Evolutionary conservation across 2,329 filamentous ascomycete genomes (phyloP), one percentile per base, ranked within the genome.

Genomic region (Pseudonectria foliicola): DNA sequence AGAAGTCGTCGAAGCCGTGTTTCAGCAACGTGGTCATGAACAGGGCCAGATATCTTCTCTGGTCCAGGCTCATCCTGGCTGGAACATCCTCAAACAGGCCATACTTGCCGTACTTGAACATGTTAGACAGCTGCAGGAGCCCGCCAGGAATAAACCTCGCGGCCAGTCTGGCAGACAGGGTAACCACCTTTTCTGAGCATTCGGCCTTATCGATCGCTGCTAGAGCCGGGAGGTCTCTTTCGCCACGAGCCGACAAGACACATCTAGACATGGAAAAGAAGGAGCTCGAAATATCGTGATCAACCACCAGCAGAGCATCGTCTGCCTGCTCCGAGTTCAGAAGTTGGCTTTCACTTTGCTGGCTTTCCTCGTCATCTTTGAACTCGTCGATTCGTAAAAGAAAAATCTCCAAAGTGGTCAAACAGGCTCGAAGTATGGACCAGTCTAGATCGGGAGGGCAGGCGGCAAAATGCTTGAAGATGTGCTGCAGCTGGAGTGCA

Each of bases 11-110:
- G 13, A 71, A 50, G 7, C 61, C 60, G 31, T 66, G 56, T 35
- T 67, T 65, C 13, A 77, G 53, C 7, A 80, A 54, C 1, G 61
- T 64, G 3, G 65, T 57, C 15, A 77, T 50, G 45, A 79, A 79
- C 7, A 79, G 59, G 1, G 67, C 57, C 12, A 73, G 44, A 34
- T 66, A 68, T 37, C 49, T 62, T n/a, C 71, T 62, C 32, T 68
- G 63, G 4, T 58, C 44, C 3, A 65, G 55, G 12, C 49, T 50
- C 12, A 72, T 50, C 10, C 60, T 59, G 10, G 60, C 61, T 1
- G 65, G 62, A 7, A 55, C 29, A 4, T 58, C 59, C 11, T 64
- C 60, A 35, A 77, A 78, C 3, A 78, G 49, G 25, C 64, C 61
- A 40, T 73, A 73, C 34, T 67, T 68, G 25, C 68, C 63, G 12